phyloP scores from a whole-genome alignment of 2,329 filamentous ascomycete species.

The Phyllosticta capitalensis region DNA sequence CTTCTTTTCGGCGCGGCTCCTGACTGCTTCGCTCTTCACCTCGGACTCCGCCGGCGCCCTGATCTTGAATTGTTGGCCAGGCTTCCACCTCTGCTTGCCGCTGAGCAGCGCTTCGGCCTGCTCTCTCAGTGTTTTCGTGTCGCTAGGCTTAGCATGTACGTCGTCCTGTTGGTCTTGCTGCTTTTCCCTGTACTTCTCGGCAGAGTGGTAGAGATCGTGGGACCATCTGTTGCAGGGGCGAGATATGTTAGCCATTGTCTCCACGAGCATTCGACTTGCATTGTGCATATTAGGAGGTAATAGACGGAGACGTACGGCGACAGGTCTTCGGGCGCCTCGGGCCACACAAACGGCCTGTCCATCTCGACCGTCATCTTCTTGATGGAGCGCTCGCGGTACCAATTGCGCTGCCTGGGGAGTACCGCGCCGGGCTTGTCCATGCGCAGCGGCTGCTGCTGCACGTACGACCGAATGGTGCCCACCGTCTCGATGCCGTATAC shows the following conservation, averaged over 20 bases:
- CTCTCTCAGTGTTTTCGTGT: slow-evolving; percentile 19
- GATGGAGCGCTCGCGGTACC: slow-evolving; percentile 60
- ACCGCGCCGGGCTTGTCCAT: slow-evolving; percentile 36
- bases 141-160: slow-evolving; percentile 8
- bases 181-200: slow-evolving; percentile 34
- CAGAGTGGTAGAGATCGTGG: slow-evolving; percentile 47
- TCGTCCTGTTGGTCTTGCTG: slow-evolving; percentile 26
- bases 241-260: background rate
- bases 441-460: slow-evolving; percentile 59
- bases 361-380: slow-evolving; percentile 97
- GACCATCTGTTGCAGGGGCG: slow-evolving; percentile 43
- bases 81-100: slow-evolving; percentile 29
- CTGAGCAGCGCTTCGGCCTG: slow-evolving; percentile 13
- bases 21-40: background rate
- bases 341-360: slow-evolving; percentile 80
- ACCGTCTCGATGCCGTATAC: slow-evolving; percentile 67
- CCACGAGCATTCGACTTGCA: background rate
- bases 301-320: slow-evolving; percentile 39
- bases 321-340: slow-evolving; percentile 55
- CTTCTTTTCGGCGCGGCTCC: background rate
- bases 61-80: slow-evolving; percentile 10
- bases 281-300: background rate
- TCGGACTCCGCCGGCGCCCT: background rate
- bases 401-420: slow-evolving; percentile 41
- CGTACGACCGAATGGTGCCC: slow-evolving; percentile 62